Evolutionary conservation across 179 eudicot genomes (phyloP), one percentile per base, ranked within the genome.

Genomic region (Pouteria campechiana): DNA sequence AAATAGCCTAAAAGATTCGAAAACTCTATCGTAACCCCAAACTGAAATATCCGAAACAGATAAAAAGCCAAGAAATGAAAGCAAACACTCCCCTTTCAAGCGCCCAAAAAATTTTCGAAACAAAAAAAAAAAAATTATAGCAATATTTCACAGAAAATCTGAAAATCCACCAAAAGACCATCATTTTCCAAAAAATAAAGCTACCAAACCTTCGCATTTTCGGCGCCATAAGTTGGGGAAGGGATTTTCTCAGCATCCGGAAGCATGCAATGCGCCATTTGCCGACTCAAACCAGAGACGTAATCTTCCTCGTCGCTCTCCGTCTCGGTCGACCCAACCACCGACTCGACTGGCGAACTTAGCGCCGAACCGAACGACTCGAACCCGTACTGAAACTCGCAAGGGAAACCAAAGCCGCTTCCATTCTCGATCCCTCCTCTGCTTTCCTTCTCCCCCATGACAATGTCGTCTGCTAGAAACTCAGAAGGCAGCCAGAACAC

Each of bases 401-500:
- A 0, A 0, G 55, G 57, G 11, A 50, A 48, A 12, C 25, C 0
- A 35, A 48, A 16, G 2, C 42, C 60, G 4, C 41, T 16, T 4
- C 40, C 44, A 4, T 29, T 24, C 2, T 30, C 53, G 7, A 15
- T 32, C 22, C n/a, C 51, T n/a, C 27, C 37, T 3, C 17, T 27
- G 19, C n/a, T 2, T 15, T 28, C 3, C 21, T 55, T 8, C 29
- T 13, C 22, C 1, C 69, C 81, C 67, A 46, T 58, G 5, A 71
- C 52, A 8, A 71, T 44, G 46, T 79, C 94, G 52, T 79, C 94
- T n/a, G 80, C 67, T 2, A 83, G 74, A 40, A 83, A 66, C 63
- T 76, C 70, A 0, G 85, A 64, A 0, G 89, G 94, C 0, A 83
- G 68, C 89, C 89, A 79, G 28, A 79, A 83, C 78, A 76, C 89